Conservation (phyloP, 306 rosid species). For the Crotalaria pallida region DNA sequence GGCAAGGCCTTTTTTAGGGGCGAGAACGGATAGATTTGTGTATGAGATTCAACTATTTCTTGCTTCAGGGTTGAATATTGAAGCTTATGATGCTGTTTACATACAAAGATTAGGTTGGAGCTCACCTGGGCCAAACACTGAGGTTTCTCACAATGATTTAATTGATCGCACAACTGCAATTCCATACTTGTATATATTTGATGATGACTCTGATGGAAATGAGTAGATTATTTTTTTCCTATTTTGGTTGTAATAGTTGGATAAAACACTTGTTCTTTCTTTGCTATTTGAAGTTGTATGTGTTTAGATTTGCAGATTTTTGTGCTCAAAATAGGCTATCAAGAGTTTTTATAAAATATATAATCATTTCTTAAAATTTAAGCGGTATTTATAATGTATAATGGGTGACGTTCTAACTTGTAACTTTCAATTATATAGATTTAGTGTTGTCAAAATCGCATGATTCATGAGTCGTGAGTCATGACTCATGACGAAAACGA, state of each 20-base stretch:
- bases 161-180: slow-evolving; percentile 39
- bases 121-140: slow-evolving; percentile 37
- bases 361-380: no score
- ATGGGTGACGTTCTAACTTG: no score
- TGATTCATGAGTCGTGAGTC: no score
- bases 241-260: slow-evolving; percentile 1
- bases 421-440: no score
- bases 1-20: slow-evolving; percentile 59
- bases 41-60: slow-evolving; percentile 77
- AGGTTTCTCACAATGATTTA: slow-evolving; percentile 34
- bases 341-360: no score
- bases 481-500: no score
- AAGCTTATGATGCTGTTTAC: slow-evolving; percentile 81
- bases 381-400: no score
- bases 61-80: slow-evolving; percentile 79
- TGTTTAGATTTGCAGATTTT: no score
- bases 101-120: slow-evolving; percentile 80
- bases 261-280: background rate
- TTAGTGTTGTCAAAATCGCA: no score
- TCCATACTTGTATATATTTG: slow-evolving; percentile 64
- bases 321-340: no score
- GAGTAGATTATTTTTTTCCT: slow-evolving; percentile 20
- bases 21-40: slow-evolving; percentile 61
- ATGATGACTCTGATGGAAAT: slow-evolving; percentile 54
- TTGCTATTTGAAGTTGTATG: no score